Base-by-base conservation (phyloP, 2,329 filamentous ascomycete species). In the Aspergillus ibericus region DNA sequence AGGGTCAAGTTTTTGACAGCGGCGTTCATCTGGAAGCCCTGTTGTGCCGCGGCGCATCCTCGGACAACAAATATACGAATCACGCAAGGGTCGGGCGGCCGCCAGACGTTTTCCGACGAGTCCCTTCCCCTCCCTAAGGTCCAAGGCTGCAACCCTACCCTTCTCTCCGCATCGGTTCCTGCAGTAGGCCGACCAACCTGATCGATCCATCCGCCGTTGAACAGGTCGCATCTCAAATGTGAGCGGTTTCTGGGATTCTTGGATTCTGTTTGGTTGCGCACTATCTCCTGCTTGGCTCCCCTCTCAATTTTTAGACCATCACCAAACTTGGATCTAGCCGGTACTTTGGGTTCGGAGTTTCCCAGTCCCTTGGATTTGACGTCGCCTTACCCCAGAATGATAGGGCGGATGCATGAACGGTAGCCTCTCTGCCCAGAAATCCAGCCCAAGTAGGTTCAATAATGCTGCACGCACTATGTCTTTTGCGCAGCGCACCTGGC, bases 81-180 rank as follows among this genome's bases (percentile, higher is more conserved):
- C 38, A 59, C 56, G 61, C 60, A 64, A 59, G 59, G 60, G 60
- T 49, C 32, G 36, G 13, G 36, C 34, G 35, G 46, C 49, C 27
- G 52, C 27, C 29, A 20, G 22, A 51, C 51, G 36, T 35, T 59
- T 53, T 53, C 42, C 56, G 56, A 55, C 48, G 25, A 48, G 46
- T 58, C 40, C 40, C 53, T 64, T 50, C 55, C 58, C 62, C 38
- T 42, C 38, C 18, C n/a, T 10, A 20, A 18, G 27, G 36, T 59
- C 56, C 57, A 58, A 62, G 58, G 47, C 58, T 62, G 60, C 53
- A 58, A 58, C 34, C 22, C 57, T 59, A 52, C 47, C 54, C 51
- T 54, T 64, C 60, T 65, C 66, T 68, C 69, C 66, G 65, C 68
- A 65, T 63, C 58, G 61, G 72, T 73, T 72, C 71, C 72, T 74